Evolutionary conservation across 331 rosid species (phyloP).

Genomic region (Quercus tomentella): DNA sequence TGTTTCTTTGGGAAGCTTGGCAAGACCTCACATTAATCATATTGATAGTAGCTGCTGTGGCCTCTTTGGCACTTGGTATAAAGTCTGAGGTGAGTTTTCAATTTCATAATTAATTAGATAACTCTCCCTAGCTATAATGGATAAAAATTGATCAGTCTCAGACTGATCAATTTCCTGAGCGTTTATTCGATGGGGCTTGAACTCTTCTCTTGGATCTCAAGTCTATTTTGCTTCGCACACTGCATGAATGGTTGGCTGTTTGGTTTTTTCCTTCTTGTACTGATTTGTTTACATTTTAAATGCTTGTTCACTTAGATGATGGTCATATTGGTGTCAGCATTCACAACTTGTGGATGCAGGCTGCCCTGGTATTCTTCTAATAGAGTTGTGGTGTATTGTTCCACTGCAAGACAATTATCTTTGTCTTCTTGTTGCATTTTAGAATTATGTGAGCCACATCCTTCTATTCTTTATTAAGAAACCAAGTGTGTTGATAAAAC

Average conservation of each 20-base stretch:
- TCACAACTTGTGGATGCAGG: too few relatives aligned
- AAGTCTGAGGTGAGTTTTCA: conserved; percentile 79
- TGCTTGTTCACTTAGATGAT: too few relatives aligned
- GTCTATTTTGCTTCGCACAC: too few relatives aligned
- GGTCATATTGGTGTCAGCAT: too few relatives aligned
- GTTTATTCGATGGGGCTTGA: too few relatives aligned
- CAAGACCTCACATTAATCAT: conserved; percentile 97
- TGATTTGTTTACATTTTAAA: too few relatives aligned
- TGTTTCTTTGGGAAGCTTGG: conserved; percentile 99
- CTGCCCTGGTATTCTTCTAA: too few relatives aligned
- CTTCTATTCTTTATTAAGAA: not conserved
- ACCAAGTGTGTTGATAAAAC: not conserved
- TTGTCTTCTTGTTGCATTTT: not conserved
- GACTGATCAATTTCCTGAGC: too few relatives aligned
- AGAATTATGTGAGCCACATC: not conserved
- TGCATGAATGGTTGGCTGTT: too few relatives aligned
- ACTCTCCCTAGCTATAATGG: not conserved
- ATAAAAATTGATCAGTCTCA: not conserved
- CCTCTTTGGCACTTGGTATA: conserved; percentile 92
- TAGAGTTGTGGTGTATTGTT: not conserved
- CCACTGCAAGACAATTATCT: not conserved
- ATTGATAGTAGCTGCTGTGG: conserved; percentile 93
- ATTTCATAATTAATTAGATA: too few relatives aligned
- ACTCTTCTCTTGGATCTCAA: too few relatives aligned
- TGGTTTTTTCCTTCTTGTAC: too few relatives aligned